These are phyloP conservation scores for Trichoderma aggressivum DNA, from an alignment of 2,329 filamentous ascomycete species.

Conservation along the genomic window DNA sequence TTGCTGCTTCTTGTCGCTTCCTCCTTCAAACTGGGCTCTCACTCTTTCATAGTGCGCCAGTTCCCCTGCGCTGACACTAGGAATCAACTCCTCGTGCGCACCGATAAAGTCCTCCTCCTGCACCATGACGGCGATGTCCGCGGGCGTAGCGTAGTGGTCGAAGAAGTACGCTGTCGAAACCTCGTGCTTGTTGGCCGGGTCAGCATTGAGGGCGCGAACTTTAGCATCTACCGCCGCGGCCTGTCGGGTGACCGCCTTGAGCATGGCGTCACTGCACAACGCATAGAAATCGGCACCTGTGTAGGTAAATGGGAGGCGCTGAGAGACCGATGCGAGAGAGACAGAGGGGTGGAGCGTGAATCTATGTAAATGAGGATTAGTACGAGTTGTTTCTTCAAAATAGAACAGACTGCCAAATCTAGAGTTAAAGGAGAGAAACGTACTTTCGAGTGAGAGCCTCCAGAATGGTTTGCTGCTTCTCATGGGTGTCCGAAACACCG, in stretches of 20 bases:
- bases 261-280: conserved; percentile 95
- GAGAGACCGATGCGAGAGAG: conserved; percentile 70
- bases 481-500: conserved; percentile 92
- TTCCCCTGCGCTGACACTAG: conserved; percentile 89
- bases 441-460: conserved; percentile 93
- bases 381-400: background rate
- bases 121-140: conserved; percentile 84
- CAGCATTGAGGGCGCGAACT: conserved; percentile 65
- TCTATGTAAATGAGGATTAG: conserved; percentile 41
- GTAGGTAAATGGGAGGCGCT: conserved; percentile 86
- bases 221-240: conserved; percentile 80
- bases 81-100: conserved; percentile 83
- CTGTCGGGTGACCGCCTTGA: conserved; percentile 93
- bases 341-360: conserved; percentile 80
- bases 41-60: conserved; percentile 87
- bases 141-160: conserved; percentile 79
- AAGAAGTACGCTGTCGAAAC: conserved; percentile 93
- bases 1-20: conserved; percentile 30
- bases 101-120: conserved; percentile 82
- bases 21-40: conserved; percentile 74
- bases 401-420: background rate
- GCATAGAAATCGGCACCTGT: conserved; percentile 97
- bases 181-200: conserved; percentile 36
- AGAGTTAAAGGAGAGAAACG: conserved; percentile 29
- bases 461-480: conserved; percentile 91